Conservation (phyloP, 2,329 filamentous ascomycete species). For the Leptographium radiaticola region DNA sequence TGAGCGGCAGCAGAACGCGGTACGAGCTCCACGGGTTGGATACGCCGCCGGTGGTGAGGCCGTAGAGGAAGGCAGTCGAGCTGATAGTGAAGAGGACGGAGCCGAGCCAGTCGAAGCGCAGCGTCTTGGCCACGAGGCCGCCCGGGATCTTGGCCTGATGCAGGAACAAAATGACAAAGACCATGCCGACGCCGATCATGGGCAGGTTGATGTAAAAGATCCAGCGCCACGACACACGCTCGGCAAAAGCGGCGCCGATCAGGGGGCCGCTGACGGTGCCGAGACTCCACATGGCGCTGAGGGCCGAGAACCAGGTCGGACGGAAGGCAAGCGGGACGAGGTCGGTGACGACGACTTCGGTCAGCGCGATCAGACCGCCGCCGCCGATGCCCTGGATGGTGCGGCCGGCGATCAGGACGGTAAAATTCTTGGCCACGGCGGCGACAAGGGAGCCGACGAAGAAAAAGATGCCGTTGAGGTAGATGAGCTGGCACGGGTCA, state of each 20-base stretch:
- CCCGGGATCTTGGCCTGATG: constrained; percentile 24
- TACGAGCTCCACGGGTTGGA: constrained; percentile 26
- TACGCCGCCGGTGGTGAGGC: constrained; percentile 30
- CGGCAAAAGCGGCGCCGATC: constrained; percentile 14
- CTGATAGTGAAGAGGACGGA: constrained; percentile 26
- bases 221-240: constrained; percentile 16
- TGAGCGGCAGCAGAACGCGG: constrained; percentile 26
- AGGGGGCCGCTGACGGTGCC: constrained; percentile 14
- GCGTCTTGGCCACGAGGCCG: constrained; percentile 17
- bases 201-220: constrained; percentile 33
- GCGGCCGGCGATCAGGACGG: constrained; percentile 20
- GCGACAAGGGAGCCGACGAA: constrained; percentile 17
- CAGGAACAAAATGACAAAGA: constrained; percentile 15
- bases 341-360: constrained; percentile 22
- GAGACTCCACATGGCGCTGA: constrained; percentile 12
- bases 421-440: constrained; percentile 17
- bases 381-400: constrained; percentile 23
- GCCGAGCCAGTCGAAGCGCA: constrained; percentile 30
- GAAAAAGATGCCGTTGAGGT: constrained; percentile 8
- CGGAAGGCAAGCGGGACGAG: constrained; percentile 15
- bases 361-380: constrained; percentile 21
- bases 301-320: constrained; percentile 13
- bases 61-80: constrained; percentile 26
- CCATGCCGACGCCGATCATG: constrained; percentile 17
- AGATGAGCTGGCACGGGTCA: constrained; percentile 7